Conservation (phyloP, 2,329 filamentous ascomycete genomes). For the Calycina herbarum region DNA sequence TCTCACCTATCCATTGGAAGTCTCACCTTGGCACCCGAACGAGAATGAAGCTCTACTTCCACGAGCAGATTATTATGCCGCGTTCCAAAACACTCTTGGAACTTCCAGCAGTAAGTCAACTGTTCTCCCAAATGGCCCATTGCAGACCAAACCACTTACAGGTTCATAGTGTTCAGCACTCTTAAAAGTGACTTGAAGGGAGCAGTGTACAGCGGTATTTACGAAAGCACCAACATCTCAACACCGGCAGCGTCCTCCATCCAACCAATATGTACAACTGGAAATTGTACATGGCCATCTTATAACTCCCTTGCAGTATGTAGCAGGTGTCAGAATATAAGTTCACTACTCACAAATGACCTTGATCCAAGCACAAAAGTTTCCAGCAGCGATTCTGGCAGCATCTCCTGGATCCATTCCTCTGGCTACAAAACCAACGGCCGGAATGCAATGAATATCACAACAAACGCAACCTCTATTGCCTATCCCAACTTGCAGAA, state of each 20-base stretch:
- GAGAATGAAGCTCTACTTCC: background rate
- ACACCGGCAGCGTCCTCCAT: background rate
- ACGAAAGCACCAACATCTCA: background rate
- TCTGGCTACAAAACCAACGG: background rate
- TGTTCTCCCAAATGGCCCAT: too few species aligned
- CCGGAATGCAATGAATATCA: background rate
- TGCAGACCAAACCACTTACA: too few species aligned
- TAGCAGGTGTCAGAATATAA: background rate
- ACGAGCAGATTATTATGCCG: background rate
- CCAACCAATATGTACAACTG: background rate
- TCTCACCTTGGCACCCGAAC: background rate
- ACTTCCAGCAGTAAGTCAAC: too few species aligned
- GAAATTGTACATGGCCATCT: background rate
- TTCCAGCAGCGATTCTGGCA: too few species aligned
- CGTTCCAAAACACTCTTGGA: too few species aligned
- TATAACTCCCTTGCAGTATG: background rate
- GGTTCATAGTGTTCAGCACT: background rate
- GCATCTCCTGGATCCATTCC: background rate
- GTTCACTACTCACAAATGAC: background rate
- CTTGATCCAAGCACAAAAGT: background rate
- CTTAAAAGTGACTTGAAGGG: background rate
- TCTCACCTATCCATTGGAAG: background rate
- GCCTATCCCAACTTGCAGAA: background rate
- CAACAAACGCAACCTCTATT: background rate
- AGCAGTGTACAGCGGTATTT: background rate